phyloP scores from a whole-genome alignment of 1,284 basidiomycete genomes.

The Filobasidium uniguttulatum region DNA sequence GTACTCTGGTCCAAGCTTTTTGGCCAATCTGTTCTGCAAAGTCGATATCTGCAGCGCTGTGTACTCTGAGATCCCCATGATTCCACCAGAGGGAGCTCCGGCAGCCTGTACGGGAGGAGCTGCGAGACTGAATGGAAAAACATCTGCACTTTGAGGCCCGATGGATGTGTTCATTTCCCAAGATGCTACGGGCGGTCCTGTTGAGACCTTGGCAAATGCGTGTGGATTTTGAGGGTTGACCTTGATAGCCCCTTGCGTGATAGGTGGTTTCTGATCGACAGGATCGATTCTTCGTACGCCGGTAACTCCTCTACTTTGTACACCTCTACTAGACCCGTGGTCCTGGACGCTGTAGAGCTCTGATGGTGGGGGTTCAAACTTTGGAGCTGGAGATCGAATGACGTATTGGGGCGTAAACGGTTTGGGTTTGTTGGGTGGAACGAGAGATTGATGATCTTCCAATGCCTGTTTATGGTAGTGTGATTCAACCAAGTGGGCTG shows the following conservation, averaged over 20 bases:
- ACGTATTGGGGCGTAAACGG: slow-evolving; percentile 11
- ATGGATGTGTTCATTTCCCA: too few relatives aligned
- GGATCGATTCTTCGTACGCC: background rate
- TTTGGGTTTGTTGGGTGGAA: background rate
- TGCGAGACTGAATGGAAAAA: background rate
- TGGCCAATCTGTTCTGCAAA: slow-evolving; percentile 68
- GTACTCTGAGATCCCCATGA: slow-evolving; percentile 23
- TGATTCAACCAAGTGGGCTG: background rate
- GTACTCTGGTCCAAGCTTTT: slow-evolving; percentile 85
- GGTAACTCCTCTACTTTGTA: background rate
- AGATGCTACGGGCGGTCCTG: too few relatives aligned
- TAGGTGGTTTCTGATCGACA: slow-evolving; percentile 1
- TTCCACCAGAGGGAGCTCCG: slow-evolving; percentile 7
- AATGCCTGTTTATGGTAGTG: background rate
- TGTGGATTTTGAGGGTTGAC: background rate
- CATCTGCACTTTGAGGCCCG: too few relatives aligned
- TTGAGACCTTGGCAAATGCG: slow-evolving; percentile 1
- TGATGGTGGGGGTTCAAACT: background rate
- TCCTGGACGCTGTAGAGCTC: slow-evolving; percentile 2
- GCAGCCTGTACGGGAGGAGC: slow-evolving; percentile 2
- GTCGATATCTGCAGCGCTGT: slow-evolving; percentile 51
- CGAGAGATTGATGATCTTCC: background rate
- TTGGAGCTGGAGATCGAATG: background rate
- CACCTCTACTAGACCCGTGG: background rate
- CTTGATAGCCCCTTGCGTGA: slow-evolving; percentile 1